Evolutionary conservation across 169 alveolate species (phyloP), one percentile per base, ranked within the genome.

Genomic region (Plasmodium blacklocki): DNA sequence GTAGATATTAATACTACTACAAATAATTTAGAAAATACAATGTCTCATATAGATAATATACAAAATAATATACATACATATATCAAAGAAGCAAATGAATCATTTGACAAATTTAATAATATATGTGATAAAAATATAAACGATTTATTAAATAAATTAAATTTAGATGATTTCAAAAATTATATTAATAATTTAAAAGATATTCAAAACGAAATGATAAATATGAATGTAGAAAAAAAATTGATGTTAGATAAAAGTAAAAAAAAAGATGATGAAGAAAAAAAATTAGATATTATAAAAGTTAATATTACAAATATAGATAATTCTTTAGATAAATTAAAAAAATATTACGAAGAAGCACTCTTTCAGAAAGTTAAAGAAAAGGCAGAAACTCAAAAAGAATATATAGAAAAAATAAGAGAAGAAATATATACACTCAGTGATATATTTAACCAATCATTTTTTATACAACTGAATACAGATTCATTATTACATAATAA

Each of bases 271-370:
- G 43, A 47, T 6, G 67, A 78, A 78, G 18, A 26, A 45, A 59
- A n/a, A 15, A 52, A 66, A 45, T 43, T 78, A 1, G 54, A 50
- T 15, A 26, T 14, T 0, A 9, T 64, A 23, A 23, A 45, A 23
- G 19, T 60, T 23, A 9, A 21, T 23, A 32, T 78, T 7, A 14
- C 11, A 15, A 78, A 14, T 4, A 78, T 78, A 66, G 63, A 52
- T 64, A 50, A 5, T 18, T 75, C 50, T 26, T 23, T 78, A 15
- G 29, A 52, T 3, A 58, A 26, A 45, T 18, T 56, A 8, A 78
- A 58, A 64, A 78, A 26, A 47, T 49, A 19, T 49, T 78, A 64
- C 11, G 89, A 78, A 66, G 29, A 59, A 39, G 89, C 78, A 52
- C 21, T 78, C 32, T 3, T 78, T 8, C 39, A 64, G 52, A 50